Conservation (phyloP, 805 yeast genomes). For the Saccharomycopsis sp. region DNA sequence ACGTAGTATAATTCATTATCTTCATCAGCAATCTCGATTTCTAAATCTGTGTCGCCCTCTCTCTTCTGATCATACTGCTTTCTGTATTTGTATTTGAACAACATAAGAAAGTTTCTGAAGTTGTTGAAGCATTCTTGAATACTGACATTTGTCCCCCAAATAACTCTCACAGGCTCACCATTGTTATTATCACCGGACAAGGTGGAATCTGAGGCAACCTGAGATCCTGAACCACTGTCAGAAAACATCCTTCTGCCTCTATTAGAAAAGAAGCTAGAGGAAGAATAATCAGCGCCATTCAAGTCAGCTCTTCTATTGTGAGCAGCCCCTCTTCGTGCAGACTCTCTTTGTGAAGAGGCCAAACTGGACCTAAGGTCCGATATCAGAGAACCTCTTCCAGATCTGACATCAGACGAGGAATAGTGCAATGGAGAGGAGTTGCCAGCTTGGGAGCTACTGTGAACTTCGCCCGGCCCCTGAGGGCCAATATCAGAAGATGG, state of each 20-base stretch:
- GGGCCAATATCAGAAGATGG: conserved; percentile 24
- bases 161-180: conserved; percentile 77
- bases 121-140: conserved; percentile 77
- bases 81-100: conserved; percentile 72
- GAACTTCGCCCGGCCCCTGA: conserved; percentile 21
- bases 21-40: conserved; percentile 29
- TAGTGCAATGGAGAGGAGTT: conserved; percentile 40
- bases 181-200: conserved; percentile 29
- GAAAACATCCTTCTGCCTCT: conserved; percentile 51
- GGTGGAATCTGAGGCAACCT: conserved; percentile 22
- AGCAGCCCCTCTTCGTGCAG: conserved; percentile 28
- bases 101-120: conserved; percentile 76
- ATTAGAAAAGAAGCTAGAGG: too few relatives aligned
- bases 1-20: conserved; percentile 73
- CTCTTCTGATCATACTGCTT: conserved; percentile 37
- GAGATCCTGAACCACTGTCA: conserved; percentile 22
- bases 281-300: conserved; percentile 54
- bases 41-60: conserved; percentile 30
- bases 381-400: conserved; percentile 21
- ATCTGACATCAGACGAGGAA: conserved; percentile 29
- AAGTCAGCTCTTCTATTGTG: conserved; percentile 71
- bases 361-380: conserved; percentile 39
- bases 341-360: conserved; percentile 27
- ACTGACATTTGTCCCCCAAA: conserved; percentile 97
- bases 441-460: conserved; percentile 23